Percentiles rank a stretch among this genome's conserved stretches.
Conservation (phyloP, 2,329 filamentous ascomycete species). For the Penicillium freii region DNA sequence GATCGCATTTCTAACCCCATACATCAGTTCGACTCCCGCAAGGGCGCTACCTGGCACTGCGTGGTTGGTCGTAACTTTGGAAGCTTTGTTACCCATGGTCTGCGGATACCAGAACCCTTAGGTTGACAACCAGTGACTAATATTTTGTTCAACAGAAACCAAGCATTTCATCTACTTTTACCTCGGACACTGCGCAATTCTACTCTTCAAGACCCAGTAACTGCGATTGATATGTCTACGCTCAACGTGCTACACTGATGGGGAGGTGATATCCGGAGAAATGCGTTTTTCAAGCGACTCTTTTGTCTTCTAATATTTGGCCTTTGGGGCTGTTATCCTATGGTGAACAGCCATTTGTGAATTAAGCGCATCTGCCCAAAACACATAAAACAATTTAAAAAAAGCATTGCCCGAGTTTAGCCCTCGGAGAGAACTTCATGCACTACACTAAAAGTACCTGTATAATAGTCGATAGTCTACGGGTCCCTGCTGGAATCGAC, state of each 20-base stretch:
- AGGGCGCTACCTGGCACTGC: slow-evolving; percentile 98
- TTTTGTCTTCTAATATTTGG: slow-evolving; percentile 11
- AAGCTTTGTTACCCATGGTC: slow-evolving; percentile 97
- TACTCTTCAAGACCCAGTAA: slow-evolving; percentile 98
- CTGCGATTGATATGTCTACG: not conserved
- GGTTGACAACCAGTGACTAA: slow-evolving; percentile 10
- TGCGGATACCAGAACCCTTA: not conserved
- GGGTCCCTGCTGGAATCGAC: not conserved
- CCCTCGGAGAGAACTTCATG: not conserved
- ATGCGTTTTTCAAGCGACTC: slow-evolving; percentile 11
- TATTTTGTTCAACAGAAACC: slow-evolving; percentile 64
- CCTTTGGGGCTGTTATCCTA: not conserved
- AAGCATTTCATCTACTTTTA: slow-evolving; percentile 99
- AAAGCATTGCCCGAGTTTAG: not conserved
- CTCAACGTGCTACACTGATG: not conserved
- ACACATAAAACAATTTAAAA: not conserved
- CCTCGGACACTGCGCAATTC: slow-evolving; percentile 94
- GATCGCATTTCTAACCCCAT: slow-evolving; percentile 17
- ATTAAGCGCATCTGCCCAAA: not conserved
- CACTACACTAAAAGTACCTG: not conserved
- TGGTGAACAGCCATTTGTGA: slow-evolving; percentile 3
- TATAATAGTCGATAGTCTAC: not conserved
- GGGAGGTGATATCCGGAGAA: not conserved
- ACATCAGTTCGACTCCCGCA: slow-evolving; percentile 85
- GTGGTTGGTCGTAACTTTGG: slow-evolving; percentile 98